Conservation (phyloP, 768 basidiomycete species). For the Lentinula sp. region DNA sequence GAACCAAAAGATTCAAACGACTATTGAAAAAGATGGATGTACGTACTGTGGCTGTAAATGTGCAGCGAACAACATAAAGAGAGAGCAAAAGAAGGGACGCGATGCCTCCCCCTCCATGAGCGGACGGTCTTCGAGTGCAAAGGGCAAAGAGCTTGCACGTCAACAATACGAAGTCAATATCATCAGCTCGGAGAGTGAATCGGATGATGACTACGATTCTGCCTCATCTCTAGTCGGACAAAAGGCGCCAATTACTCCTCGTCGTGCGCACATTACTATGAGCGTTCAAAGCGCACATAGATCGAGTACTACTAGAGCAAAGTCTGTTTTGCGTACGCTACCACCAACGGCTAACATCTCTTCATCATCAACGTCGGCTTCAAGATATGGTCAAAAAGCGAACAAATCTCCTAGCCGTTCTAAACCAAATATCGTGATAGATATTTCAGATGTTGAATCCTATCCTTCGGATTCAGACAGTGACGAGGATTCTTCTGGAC, state of each 20-base stretch:
- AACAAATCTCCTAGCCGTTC: not conserved
- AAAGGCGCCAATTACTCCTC: not conserved
- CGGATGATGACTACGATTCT: not conserved
- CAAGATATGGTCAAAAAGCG: not conserved
- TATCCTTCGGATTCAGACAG: not conserved
- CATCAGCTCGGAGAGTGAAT: not conserved
- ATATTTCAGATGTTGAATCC: slow-evolving; percentile 3
- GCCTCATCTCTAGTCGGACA: not conserved
- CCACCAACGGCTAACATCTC: not conserved
- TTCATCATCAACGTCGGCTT: not conserved
- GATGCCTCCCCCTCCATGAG: not conserved
- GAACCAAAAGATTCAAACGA: not conserved
- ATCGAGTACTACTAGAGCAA: not conserved
- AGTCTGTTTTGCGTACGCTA: not conserved
- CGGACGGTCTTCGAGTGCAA: not conserved
- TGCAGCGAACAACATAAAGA: not conserved
- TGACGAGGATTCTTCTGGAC: slow-evolving; percentile 1
- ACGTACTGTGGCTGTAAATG: not conserved
- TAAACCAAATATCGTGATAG: not conserved
- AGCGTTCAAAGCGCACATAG: not conserved
- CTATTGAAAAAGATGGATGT: not conserved
- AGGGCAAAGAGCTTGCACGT: not conserved
- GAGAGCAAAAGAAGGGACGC: not conserved
- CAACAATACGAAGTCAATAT: not conserved
- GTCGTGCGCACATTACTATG: not conserved